phyloP scores from a whole-genome alignment of 176 grass and related monocot species.

The Olyra latifolia region DNA sequence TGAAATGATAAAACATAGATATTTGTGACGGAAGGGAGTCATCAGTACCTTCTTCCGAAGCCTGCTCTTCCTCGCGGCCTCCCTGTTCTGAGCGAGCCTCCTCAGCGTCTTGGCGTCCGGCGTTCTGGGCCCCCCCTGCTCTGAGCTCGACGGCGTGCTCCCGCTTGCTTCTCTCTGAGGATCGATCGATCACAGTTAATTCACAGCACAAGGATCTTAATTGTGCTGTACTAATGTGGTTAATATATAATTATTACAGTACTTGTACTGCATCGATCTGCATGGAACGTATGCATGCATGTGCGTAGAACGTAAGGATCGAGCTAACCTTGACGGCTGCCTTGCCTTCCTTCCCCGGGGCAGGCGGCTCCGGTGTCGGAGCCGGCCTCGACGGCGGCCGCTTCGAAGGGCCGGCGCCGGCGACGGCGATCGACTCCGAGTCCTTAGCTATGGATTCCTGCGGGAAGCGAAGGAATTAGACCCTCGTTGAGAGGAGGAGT shows the following conservation, averaged over 20 bases:
- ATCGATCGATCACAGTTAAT: background rate
- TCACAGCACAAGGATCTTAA: background rate
- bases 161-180: slow-evolving; percentile 36
- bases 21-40: no score
- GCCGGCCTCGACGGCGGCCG: background rate
- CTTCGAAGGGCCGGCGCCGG: background rate
- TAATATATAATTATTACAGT: no score
- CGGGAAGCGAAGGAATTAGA: background rate
- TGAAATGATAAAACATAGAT: no score
- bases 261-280: no score
- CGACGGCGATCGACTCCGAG: background rate
- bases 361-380: background rate
- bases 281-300: no score
- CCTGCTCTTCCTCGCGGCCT: slow-evolving; percentile 64
- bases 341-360: slow-evolving; percentile 16
- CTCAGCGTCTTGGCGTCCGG: slow-evolving; percentile 51
- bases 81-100: slow-evolving; percentile 55
- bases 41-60: slow-evolving; percentile 61
- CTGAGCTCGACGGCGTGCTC: slow-evolving; percentile 8
- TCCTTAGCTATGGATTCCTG: background rate
- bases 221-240: no score
- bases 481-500: no score
- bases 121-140: slow-evolving; percentile 27
- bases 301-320: background rate
- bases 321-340: slow-evolving; percentile 40